Evolutionary conservation across 2,329 filamentous ascomycete species (phyloP).

Genomic region (Aspergillus phoenicis): DNA sequence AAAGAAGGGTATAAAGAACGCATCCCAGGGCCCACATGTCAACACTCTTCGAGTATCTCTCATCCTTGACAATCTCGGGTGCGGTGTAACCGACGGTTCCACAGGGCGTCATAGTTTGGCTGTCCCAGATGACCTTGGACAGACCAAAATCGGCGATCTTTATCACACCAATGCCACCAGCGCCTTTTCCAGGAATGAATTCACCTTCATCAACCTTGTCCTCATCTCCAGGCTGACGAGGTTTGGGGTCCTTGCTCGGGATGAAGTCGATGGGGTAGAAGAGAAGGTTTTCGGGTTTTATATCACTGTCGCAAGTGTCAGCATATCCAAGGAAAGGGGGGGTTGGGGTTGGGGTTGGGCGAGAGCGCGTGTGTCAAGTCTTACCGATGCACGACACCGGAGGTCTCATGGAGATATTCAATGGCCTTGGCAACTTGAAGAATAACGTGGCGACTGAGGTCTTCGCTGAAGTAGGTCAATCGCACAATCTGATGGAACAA

Average conservation of each 20-base stretch:
- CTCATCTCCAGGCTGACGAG: constrained; percentile 83
- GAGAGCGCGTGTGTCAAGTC: constrained; percentile 33
- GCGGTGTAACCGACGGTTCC: constrained; percentile 98
- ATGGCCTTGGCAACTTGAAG: constrained; percentile 91
- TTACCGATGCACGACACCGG: constrained; percentile 94
- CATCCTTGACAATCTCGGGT: constrained; percentile 98
- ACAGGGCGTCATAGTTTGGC: constrained; percentile 98
- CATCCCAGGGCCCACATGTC: constrained; percentile 99
- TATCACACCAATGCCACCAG: constrained; percentile 89
- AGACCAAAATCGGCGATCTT: constrained; percentile 98
- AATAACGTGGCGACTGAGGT: constrained; percentile 92
- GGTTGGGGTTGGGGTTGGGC: background rate
- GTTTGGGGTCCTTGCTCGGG: constrained; percentile 77
- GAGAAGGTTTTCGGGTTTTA: constrained; percentile 96
- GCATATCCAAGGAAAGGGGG: background rate
- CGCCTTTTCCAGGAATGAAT: constrained; percentile 77
- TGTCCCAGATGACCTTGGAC: constrained; percentile 98
- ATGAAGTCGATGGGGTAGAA: constrained; percentile 85
- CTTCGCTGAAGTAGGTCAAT: constrained; percentile 97
- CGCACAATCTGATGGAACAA: constrained; percentile 98
- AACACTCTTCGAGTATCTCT: constrained; percentile 96
- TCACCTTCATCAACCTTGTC: constrained; percentile 97
- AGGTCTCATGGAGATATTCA: constrained; percentile 91
- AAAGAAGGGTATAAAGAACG: constrained; percentile 93
- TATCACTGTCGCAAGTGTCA: constrained; percentile 46